Percentiles rank a stretch among this genome's conserved stretches.
Conservation (phyloP, 1,284 basidiomycete genomes). For the Boletus holoroseus region DNA sequence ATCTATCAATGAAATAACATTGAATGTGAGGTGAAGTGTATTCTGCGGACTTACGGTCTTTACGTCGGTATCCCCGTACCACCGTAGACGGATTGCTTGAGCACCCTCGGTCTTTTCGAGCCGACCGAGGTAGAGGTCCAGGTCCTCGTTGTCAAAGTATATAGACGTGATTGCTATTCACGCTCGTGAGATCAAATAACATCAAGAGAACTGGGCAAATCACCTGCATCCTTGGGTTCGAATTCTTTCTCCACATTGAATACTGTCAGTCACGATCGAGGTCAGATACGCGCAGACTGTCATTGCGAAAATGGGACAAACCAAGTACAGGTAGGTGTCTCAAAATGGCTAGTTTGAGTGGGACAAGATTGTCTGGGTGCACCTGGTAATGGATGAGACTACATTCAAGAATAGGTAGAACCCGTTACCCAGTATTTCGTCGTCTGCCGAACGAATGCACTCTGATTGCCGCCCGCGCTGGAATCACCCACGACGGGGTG, state of each 20-base stretch:
- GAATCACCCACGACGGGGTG: conserved; percentile 93
- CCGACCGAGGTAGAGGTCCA: conserved; percentile 96
- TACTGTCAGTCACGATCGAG: conserved; percentile 45
- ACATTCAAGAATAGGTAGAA: background rate
- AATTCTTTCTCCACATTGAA: conserved; percentile 97
- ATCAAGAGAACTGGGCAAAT: conserved; percentile 13
- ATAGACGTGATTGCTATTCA: conserved; percentile 75
- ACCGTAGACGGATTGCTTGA: conserved; percentile 91
- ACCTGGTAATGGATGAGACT: conserved; percentile 46
- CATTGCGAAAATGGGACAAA: conserved; percentile 32
- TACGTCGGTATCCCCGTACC: conserved; percentile 92
- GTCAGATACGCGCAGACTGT: conserved; percentile 5
- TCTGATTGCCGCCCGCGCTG: conserved; percentile 90
- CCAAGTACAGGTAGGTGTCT: conserved; percentile 90
- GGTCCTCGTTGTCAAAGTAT: conserved; percentile 92
- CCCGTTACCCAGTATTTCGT: conserved; percentile 94
- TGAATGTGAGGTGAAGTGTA: background rate
- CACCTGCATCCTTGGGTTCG: conserved; percentile 81
- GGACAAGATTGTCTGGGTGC: conserved; percentile 91
- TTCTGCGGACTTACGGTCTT: conserved; percentile 54
- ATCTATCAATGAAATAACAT: conserved; percentile 48
- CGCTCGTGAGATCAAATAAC: conserved; percentile 5
- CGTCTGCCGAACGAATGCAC: conserved; percentile 94
- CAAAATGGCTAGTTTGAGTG: conserved; percentile 93
- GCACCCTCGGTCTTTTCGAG: conserved; percentile 99